Percentiles rank a stretch among this genome's conserved stretches.
These are phyloP conservation scores for Coemansia sp. DNA, from an alignment of 192 early-diverging fungal genomes.

Conservation along the genomic window DNA sequence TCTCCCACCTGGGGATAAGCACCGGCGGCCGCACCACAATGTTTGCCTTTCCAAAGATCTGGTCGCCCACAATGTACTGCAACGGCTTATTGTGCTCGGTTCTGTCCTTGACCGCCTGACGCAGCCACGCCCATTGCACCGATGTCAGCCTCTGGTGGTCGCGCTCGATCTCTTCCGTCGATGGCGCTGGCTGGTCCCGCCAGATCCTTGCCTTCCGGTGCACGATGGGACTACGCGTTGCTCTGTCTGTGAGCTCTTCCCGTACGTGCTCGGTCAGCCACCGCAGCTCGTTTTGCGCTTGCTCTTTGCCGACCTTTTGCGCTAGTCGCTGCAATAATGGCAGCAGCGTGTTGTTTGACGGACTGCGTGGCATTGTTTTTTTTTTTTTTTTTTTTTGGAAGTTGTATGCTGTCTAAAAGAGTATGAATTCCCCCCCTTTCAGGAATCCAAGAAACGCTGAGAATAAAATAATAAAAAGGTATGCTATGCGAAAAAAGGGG, in stretches of 20 bases:
- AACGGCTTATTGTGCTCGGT: conserved; percentile 72
- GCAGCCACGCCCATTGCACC: conserved; percentile 53
- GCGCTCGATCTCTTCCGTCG: conserved; percentile 21
- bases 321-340: conserved; percentile 37
- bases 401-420: too few species aligned
- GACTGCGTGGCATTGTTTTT: conserved; percentile 41
- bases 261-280: conserved; percentile 46
- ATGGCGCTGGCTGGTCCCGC: conserved; percentile 41
- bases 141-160: conserved; percentile 21
- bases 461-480: too few species aligned
- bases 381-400: too few species aligned
- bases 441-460: too few species aligned
- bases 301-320: conserved; percentile 32
- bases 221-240: neutral
- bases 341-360: conserved; percentile 35
- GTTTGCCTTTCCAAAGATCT: conserved; percentile 80
- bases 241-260: conserved; percentile 10
- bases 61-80: conserved; percentile 89
- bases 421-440: neutral
- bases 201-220: conserved; percentile 30
- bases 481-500: neutral
- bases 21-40: conserved; percentile 69
- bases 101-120: conserved; percentile 59
- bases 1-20: conserved; percentile 92
- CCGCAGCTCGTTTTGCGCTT: conserved; percentile 41